Conservation (phyloP, 2,329 filamentous ascomycete species). For the Colletotrichum incanum region DNA sequence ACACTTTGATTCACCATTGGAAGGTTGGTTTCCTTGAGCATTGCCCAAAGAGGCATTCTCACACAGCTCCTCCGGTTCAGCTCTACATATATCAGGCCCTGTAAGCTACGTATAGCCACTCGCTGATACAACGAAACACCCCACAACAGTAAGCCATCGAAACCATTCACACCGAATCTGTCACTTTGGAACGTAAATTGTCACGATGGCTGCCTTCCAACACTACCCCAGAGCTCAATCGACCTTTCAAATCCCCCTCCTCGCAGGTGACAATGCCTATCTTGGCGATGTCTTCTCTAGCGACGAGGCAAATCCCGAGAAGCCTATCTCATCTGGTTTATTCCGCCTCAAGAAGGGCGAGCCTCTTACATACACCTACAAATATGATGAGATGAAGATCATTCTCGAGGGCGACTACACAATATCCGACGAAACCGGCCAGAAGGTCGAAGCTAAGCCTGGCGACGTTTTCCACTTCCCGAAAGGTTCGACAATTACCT, state of each 20-base stretch:
- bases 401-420: slow-evolving; percentile 78
- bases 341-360: slow-evolving; percentile 79
- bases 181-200: too few relatives aligned
- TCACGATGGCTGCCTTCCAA: slow-evolving; percentile 59
- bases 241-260: slow-evolving; percentile 74
- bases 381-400: slow-evolving; percentile 83
- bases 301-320: slow-evolving; percentile 68
- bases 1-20: neutral
- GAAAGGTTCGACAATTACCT: slow-evolving; percentile 77
- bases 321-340: slow-evolving; percentile 75
- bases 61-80: neutral
- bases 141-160: neutral
- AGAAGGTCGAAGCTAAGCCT: slow-evolving; percentile 70
- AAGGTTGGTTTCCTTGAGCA: neutral
- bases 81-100: neutral
- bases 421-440: slow-evolving; percentile 75
- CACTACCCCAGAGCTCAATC: slow-evolving; percentile 73
- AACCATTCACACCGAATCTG: neutral
- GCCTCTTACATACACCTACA: slow-evolving; percentile 78
- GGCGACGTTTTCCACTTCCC: slow-evolving; percentile 81
- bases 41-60: slow-evolving; percentile 3
- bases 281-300: slow-evolving; percentile 75
- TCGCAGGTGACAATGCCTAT: slow-evolving; percentile 78
- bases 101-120: neutral
- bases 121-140: neutral